Evolutionary conservation across 1,139 yeast species (phyloP).

Genomic region (Candida sp.): DNA sequence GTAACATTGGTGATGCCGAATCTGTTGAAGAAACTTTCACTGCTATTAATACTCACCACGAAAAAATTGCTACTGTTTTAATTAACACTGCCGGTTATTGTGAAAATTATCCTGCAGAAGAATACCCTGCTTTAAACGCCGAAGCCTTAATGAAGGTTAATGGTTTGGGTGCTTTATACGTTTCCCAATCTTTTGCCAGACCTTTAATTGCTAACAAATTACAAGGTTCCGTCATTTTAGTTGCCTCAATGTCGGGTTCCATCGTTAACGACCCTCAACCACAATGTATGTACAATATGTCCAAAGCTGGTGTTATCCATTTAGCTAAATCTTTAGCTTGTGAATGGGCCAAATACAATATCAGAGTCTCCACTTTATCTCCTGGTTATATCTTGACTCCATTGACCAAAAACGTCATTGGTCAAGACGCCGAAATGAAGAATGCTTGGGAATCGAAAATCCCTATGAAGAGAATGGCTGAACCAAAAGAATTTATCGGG

Average conservation of each 20-base stretch:
- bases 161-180: conserved; percentile 72
- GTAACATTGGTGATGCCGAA: conserved; percentile 69
- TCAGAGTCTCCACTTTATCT: conserved; percentile 45
- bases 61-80: conserved; percentile 58
- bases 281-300: conserved; percentile 49
- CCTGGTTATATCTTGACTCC: conserved; percentile 51
- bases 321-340: conserved; percentile 47
- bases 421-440: conserved; percentile 45
- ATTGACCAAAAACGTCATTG: conserved; percentile 43
- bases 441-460: conserved; percentile 47
- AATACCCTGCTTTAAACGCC: conserved; percentile 70
- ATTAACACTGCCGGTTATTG: conserved; percentile 85
- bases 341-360: conserved; percentile 51
- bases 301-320: conserved; percentile 50
- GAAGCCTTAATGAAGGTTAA: conserved; percentile 70
- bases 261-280: conserved; percentile 52
- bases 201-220: conserved; percentile 60
- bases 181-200: conserved; percentile 58
- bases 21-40: conserved; percentile 54
- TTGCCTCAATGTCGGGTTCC: conserved; percentile 50
- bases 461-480: conserved; percentile 52
- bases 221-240: conserved; percentile 41
- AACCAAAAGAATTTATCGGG: conserved; percentile 49
- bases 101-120: conserved; percentile 74
- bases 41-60: conserved; percentile 54